Evolutionary conservation across 257 asterid genomes (phyloP), one percentile per base, ranked within the genome.

Genomic region (Nicotiana tomentosiformis): DNA sequence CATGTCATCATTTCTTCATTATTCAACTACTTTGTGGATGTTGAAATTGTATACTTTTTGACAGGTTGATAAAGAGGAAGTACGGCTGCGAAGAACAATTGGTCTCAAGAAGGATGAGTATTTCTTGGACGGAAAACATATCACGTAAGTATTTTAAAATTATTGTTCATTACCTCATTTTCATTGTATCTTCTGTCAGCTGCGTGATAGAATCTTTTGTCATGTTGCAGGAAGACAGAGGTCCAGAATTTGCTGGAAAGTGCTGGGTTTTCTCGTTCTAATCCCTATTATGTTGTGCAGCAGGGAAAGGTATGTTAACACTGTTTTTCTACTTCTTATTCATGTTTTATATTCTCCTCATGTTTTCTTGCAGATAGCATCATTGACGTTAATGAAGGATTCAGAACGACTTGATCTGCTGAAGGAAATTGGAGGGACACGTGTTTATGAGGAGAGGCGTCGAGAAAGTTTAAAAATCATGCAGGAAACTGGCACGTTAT

Each of bases 221-320:
- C 62, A 78, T 84, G 77, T 91, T 88, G 86, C 94, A 96, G 98
- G 92, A 96, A 96, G 89, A 94, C 98, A 81, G 99, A 96, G 87
- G 99, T 96, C 86, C 95, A 92, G 97, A 96, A 96, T 87, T 91
- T 96, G 90, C 97, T 96, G 78, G 99, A 96, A 88, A 96, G 99
- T 96, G 99, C 99, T 55, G 99, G 99, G 77, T 96, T 96, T 86
- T 96, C 99, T 87, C 99, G 99, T 87, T 94, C 99, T 76, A 96
- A 96, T 91, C 99, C 99, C 53, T 96, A 96, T 88, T 96, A 96
- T 87, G 99, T 96, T 72, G 99, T 96, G 91, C 99, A 96, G 89
- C 99, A 96, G 90, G 99, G 99, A 66, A 96, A 96, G 86, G 98
- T 94, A 88, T 55, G 90, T 14, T 57, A 49, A 29, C 20, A 32